Base-by-base conservation (phyloP, 768 basidiomycete species). In the Lactarius akahatsu region DNA sequence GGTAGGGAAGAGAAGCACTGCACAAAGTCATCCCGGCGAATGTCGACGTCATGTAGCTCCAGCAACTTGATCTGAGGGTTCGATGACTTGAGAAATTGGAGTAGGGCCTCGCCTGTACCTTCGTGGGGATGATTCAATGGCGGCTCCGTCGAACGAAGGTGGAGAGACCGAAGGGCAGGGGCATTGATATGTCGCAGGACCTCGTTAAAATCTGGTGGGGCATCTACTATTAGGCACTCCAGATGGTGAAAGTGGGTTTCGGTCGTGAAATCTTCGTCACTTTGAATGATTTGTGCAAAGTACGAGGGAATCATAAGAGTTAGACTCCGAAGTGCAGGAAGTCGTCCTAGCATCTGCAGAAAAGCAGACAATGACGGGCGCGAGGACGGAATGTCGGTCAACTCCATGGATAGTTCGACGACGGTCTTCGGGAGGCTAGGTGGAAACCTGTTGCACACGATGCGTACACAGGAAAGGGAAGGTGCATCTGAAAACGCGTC, bases 21-120 rank as follows among this genome's bases (percentile, higher is more conserved):
- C 43, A 72, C 71, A 67, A 82, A 82, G 16, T 78, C 74, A 26
- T 74, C 73, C 28, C 76, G 74, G 45, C 79, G 67, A 38, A 85
- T 72, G 69, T 81, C 79, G 68, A 85, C 71, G 73, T 85, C 82
- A 65, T 82, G 77, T 60, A 84, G 75, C 72, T 85, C 82, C 65
- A 85, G 76, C 34, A 78, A 64, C 59, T 78, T 73, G 63, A 85
- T 63, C 32, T 69, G 57, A 63, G 65, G 64, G 73, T 70, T 61
- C 57, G 70, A 77, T 20, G 71, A 34, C 36, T 74, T 72, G n/a
- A 82, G 65, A 45, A 78, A 77, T 16, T 67, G 72, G 16, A 72
- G 71, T 18, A 77, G 70, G 47, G 71, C 66, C 28, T 71, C 67
- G 9, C 76, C 78, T 47, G 76, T 75, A 40, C 72, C 70, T 43